Percentiles rank a stretch among this genome's conserved stretches.
Conservation (phyloP, 2,329 filamentous ascomycete species). For the Beauveria australis region DNA sequence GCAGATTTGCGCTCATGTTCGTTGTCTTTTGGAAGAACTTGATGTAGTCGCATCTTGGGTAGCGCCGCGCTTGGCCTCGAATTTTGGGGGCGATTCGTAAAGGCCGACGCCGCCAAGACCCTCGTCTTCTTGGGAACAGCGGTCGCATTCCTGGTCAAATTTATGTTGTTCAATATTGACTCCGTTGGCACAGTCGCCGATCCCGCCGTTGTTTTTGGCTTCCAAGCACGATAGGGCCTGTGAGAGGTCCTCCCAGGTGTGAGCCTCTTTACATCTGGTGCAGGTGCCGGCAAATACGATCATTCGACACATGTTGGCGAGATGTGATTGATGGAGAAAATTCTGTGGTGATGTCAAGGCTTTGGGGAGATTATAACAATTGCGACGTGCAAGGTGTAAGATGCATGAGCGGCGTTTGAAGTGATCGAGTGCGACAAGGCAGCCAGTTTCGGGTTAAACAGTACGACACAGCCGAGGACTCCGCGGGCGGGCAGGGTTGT, state of each 20-base stretch:
- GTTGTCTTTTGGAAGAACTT: conserved; percentile 7
- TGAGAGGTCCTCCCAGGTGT: conserved; percentile 36
- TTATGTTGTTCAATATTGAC: conserved; percentile 33
- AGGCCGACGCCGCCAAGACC: conserved; percentile 34
- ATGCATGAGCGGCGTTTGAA: not conserved
- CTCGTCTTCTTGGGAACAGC: conserved; percentile 33
- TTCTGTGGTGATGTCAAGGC: not conserved
- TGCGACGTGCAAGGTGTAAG: not conserved
- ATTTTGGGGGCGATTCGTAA: conserved; percentile 13
- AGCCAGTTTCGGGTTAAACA: not conserved
- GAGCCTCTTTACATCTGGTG: conserved; percentile 31
- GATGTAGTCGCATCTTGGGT: not conserved
- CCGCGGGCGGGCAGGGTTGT: not conserved
- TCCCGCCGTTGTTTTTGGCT: conserved; percentile 39
- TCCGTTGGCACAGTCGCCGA: conserved; percentile 35
- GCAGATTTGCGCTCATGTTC: not conserved
- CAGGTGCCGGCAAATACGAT: conserved; percentile 36
- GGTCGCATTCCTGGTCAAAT: conserved; percentile 41
- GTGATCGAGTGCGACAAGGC: not conserved
- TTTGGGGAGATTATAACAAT: not conserved
- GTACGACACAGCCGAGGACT: not conserved
- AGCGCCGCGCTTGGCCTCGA: conserved; percentile 4
- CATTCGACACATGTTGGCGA: conserved; percentile 36
- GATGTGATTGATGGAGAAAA: not conserved
- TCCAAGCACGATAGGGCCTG: conserved; percentile 40